Conservation (phyloP, 192 early-diverging fungal genomes). For the Lobosporangium transversale region DNA sequence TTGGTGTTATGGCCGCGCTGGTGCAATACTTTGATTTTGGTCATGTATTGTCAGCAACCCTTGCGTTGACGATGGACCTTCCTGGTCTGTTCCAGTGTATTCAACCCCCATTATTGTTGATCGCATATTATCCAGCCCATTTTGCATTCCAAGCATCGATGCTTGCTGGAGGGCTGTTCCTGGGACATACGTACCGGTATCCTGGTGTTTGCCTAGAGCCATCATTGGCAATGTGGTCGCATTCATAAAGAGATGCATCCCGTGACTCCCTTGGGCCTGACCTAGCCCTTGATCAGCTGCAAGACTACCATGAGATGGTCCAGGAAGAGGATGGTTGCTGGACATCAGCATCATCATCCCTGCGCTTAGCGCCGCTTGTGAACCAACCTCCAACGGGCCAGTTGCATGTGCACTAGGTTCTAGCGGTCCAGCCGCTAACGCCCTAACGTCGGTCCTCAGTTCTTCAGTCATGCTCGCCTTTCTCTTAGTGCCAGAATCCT, state of each 20-base stretch:
- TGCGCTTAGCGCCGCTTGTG: background rate
- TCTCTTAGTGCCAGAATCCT: constrained; percentile 22
- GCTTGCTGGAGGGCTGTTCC: background rate
- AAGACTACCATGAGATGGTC: background rate
- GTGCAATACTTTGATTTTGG: no score
- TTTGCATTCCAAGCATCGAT: no score
- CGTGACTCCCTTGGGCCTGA: background rate
- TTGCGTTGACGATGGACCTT: no score
- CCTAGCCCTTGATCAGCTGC: background rate
- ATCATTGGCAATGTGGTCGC: background rate
- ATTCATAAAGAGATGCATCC: background rate
- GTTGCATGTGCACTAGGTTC: background rate
- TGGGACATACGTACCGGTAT: background rate
- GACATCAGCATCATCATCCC: background rate
- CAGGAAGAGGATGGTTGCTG: background rate
- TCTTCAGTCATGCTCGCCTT: constrained; percentile 26
- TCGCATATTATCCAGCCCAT: no score
- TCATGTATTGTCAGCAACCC: no score
- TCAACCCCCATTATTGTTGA: no score
- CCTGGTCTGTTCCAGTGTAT: no score
- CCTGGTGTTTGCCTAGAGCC: background rate
- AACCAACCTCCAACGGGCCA: background rate
- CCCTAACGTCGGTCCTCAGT: background rate
- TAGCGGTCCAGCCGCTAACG: background rate
- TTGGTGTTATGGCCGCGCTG: no score